Evolutionary conservation across 2,329 filamentous ascomycete genomes (phyloP).

Genomic region (Exophiala alcalophila): DNA sequence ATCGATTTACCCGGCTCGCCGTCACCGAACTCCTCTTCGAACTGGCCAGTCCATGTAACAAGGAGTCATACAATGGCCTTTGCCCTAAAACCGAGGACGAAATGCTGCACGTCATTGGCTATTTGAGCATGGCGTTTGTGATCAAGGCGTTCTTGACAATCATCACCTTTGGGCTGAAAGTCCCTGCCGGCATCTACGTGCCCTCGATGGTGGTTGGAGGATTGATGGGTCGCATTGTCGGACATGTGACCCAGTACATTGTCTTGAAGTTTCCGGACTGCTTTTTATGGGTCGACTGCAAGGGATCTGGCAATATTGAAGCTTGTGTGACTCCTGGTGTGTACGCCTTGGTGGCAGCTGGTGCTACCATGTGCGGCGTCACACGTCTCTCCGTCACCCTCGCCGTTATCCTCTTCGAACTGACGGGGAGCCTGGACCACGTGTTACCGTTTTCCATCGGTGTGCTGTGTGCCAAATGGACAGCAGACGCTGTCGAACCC

Average conservation of each 20-base stretch:
- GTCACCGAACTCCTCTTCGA: slow-evolving; percentile 90
- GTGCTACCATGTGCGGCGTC: slow-evolving; percentile 96
- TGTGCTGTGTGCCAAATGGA: slow-evolving; percentile 96
- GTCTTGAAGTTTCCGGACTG: slow-evolving; percentile 71
- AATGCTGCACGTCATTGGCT: slow-evolving; percentile 73
- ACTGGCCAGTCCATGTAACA: slow-evolving; percentile 81
- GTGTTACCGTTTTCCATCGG: slow-evolving; percentile 91
- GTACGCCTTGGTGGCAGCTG: slow-evolving; percentile 90
- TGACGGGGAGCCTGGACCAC: slow-evolving; percentile 92
- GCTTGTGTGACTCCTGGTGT: slow-evolving; percentile 95
- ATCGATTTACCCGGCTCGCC: slow-evolving; percentile 79
- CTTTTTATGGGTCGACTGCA: slow-evolving; percentile 71
- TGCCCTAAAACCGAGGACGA: slow-evolving; percentile 69
- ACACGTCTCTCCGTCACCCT: slow-evolving; percentile 90
- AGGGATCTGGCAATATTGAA: slow-evolving; percentile 56
- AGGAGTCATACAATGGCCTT: slow-evolving; percentile 68
- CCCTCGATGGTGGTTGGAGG: slow-evolving; percentile 98
- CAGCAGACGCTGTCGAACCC: slow-evolving; percentile 89
- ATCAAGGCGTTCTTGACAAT: slow-evolving; percentile 87
- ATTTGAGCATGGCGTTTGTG: slow-evolving; percentile 73
- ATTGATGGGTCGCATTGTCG: slow-evolving; percentile 81
- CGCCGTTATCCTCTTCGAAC: slow-evolving; percentile 90
- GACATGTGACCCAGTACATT: slow-evolving; percentile 78
- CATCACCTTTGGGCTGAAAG: slow-evolving; percentile 93
- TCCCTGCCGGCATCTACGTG: slow-evolving; percentile 95